Base-by-base conservation (phyloP, 1,284 basidiomycete genomes). In the Boletus coffeatus region DNA sequence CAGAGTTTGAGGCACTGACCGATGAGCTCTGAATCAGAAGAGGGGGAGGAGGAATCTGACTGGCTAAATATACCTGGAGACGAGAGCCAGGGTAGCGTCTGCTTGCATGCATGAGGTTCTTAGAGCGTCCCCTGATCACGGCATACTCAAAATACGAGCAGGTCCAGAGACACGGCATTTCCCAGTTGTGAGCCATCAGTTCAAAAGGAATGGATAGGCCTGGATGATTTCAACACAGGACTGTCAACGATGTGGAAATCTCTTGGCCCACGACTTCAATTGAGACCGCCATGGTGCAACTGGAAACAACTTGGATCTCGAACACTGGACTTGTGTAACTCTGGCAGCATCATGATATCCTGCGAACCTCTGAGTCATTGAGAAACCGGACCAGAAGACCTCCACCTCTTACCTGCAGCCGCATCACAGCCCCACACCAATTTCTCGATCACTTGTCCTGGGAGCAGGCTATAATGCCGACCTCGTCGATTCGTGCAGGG, bases 51-150 rank as follows among this genome's bases (percentile, higher is more conserved):
- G 5, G 10, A 29, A 13, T 11, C 7, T 14, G 16, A 34, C 14
- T 34, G 52, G 21, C 1, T 68, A 66, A 66, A 64, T 48, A 66
- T 68, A 57, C 32, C 8, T 6, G 16, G 18, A 25, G 18, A 48
- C 7, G 21, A 46, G 10, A 9, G 5, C 39, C 9, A 39, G 10
- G 13, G 18, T 29, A 36, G 4, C 52, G 29, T n/a, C 52, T 32
- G 29, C 29, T 14, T 57, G 34, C 5, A 43, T 41, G 32, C 25
- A 29, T 25, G 32, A 4, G 14, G 37, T 57, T 8, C 8, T 36
- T 8, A 46, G 14, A 10, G 13, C 1, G 34, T 63, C 46, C 16
- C n/a, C 8, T 37, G n/a, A 65, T 69, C 43, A 67, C 63, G 56
- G 57, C 56, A 66, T 37, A 16, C 53, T 32, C 21, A 14, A 29